Evolutionary conservation across 345 rosid genomes (phyloP).

Genomic region (Rhodamnia argentea): DNA sequence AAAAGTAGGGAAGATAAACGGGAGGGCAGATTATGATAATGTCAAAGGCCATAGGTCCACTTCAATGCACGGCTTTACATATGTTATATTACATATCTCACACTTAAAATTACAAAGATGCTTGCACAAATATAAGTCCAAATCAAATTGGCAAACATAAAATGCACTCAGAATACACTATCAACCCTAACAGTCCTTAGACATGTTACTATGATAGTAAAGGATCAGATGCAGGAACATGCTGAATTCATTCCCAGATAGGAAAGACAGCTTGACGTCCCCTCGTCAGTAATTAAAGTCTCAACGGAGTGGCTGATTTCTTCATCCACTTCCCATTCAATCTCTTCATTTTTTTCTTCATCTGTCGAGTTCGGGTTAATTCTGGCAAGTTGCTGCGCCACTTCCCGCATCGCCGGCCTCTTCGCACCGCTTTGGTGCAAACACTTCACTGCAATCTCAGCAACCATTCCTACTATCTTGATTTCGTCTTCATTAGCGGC

Average conservation of each 20-base stretch:
- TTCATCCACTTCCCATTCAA: accelerated
- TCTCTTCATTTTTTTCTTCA: background rate
- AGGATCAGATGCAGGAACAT: background rate
- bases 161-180: background rate
- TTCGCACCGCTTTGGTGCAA: background rate
- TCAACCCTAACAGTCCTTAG: background rate
- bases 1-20: background rate
- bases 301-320: background rate
- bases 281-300: too few relatives aligned
- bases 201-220: background rate
- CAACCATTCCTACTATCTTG: background rate
- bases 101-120: background rate
- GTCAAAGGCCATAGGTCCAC: background rate
- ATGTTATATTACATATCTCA: background rate
- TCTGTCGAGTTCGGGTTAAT: background rate
- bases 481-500: background rate
- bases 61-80: background rate
- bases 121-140: background rate
- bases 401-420: background rate
- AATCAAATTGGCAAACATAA: background rate
- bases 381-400: background rate
- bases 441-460: background rate
- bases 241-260: background rate
- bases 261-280: background rate
- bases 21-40: background rate